Evolutionary conservation across 441 rosid species (phyloP).

Genomic region (Lepidium campestre): DNA sequence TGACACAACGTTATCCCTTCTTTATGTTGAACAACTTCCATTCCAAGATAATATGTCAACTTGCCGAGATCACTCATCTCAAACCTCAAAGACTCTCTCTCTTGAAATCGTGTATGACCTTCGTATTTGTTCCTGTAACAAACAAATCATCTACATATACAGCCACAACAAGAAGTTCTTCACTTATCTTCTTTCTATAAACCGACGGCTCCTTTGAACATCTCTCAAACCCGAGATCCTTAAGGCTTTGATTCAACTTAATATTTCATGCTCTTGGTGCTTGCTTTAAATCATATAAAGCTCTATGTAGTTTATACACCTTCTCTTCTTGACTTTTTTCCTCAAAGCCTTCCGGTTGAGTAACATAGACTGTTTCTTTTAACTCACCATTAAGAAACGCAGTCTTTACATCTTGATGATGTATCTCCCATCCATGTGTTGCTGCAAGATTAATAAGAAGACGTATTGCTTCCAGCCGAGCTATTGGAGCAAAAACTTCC

Average conservation of each 20-base stretch:
- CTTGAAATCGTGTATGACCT: not conserved
- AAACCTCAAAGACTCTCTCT: not conserved
- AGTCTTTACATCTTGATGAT: not conserved
- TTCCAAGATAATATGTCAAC: not conserved
- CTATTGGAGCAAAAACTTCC: not conserved
- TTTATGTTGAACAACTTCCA: not conserved
- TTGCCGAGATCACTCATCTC: not conserved
- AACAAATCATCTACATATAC: not conserved
- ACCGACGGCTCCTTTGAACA: not conserved
- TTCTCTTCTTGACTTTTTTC: not conserved
- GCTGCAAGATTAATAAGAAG: not conserved
- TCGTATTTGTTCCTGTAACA: not conserved
- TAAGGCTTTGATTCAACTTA: not conserved
- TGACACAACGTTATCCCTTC: too few species aligned
- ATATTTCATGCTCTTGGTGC: not conserved
- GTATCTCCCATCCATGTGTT: not conserved
- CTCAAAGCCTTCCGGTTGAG: not conserved
- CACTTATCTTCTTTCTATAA: too few species aligned
- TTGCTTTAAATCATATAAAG: not conserved
- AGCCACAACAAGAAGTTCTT: not conserved
- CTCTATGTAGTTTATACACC: not conserved
- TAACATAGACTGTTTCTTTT: not conserved
- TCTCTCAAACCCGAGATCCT: too few species aligned
- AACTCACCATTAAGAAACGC: not conserved
- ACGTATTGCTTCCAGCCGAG: rapidly evolving